Evolutionary conservation across 129 eudicot genomes (phyloP), one percentile per base, ranked within the genome.

Genomic region (Escallonia herrerae): DNA sequence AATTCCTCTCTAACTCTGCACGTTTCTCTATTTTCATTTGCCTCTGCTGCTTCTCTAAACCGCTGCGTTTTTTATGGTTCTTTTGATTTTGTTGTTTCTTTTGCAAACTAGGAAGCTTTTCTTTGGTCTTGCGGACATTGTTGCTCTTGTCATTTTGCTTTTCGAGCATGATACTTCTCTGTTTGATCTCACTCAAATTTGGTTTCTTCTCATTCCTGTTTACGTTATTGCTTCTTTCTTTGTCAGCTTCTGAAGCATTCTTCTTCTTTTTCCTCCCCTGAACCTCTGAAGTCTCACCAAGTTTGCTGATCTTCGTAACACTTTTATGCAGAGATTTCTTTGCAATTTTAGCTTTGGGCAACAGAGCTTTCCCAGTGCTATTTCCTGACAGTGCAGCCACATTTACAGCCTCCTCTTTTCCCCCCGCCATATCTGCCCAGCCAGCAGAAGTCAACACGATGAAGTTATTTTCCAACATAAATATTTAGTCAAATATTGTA

Each of bases 261-360:
- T 58, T 45, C 41, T 72, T 65, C 66, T 51, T 55, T 37, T 64
- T 72, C 65, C 65, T 55, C 13, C 72, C 69, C 56, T 75, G 73
- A 63, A 63, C 50, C 56, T 59, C 54, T 3, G 64, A 14, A 56
- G 65, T 61, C 37, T 59, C 72, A 15, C 45, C 42, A 44, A 57
- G 73, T 68, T 66, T 75, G 65, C 46, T 65, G 62, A 6, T 64
- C 60, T 56, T 22, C 56, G 62, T 51, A 60, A 38, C 43, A 42
- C 64, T 77, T 15, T 66, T 43, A 41, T 57, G 60, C 5, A 52
- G 40, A 42, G 82, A 61, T 53, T 75, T 80, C 73, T 77, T 82
- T 63, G 22, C 62, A 11, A 62, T 64, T 63, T 67, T 78, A 8
- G 72, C 62, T 65, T 84, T 78, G 15, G 77, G 71, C 62, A 62